A percentile compares a stretch with the other conserved stretches of the same genome.
phyloP scores from a whole-genome alignment of 208 protist species.

The Leptomonas seymouri region DNA sequence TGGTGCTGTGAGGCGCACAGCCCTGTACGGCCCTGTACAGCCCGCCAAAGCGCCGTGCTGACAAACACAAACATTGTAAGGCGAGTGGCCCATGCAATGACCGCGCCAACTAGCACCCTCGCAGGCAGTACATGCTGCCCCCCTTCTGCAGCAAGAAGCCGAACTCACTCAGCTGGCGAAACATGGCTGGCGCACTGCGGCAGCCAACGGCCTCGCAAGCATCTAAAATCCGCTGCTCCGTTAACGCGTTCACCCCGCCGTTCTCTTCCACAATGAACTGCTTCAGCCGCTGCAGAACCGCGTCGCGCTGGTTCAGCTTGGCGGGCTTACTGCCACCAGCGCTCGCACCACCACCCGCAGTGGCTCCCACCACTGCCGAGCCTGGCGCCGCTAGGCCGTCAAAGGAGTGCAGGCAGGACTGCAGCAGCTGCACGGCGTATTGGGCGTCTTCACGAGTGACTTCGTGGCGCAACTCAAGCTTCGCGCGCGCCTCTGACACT shows the following conservation, averaged over 20 bases:
- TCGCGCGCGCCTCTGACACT: constrained; percentile 91
- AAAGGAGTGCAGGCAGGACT: constrained; percentile 61
- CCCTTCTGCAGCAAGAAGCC: constrained; percentile 70
- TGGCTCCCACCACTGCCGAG: constrained; percentile 17
- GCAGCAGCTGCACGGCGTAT: constrained; percentile 92
- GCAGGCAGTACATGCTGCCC: constrained; percentile 66
- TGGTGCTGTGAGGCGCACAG: too few species aligned
- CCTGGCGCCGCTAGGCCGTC: constrained; percentile 25
- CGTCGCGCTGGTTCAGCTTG: constrained; percentile 63
- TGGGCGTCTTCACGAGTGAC: constrained; percentile 92
- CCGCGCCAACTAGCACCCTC: constrained; percentile 47
- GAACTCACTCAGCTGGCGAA: constrained; percentile 86
- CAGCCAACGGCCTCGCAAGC: constrained; percentile 80
- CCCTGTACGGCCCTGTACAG: too few species aligned
- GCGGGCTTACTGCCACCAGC: constrained; percentile 23
- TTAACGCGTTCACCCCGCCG: constrained; percentile 53
- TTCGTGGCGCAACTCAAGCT: constrained; percentile 88
- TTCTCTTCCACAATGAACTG: constrained; percentile 52
- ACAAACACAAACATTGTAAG: too few species aligned
- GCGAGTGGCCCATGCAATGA: too few species aligned
- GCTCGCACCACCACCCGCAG: constrained; percentile 1
- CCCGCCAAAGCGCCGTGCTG: too few species aligned
- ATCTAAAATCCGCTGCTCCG: constrained; percentile 56
- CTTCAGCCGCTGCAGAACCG: constrained; percentile 72
- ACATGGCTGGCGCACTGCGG: constrained; percentile 65